Evolutionary conservation across 129 eudicot species (phyloP), one percentile per base, ranked within the genome.

Genomic region (Smallanthus sonchifolius): DNA sequence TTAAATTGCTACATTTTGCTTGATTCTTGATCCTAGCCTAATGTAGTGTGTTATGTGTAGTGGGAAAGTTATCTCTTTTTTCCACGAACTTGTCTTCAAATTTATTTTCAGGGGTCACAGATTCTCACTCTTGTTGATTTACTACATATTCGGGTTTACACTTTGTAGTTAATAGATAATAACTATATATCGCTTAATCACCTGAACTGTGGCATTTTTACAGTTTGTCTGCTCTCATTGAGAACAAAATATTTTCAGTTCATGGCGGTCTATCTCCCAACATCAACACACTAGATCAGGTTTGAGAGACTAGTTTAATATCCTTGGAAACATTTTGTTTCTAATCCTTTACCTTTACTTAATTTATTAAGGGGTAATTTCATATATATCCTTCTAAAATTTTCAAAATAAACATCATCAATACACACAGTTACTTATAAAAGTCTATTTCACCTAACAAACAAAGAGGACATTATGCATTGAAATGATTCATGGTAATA

Each of bases 251-350:
- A 75, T 95, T 95, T 81, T 78, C 89, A 67, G 99, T 95, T 79
- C 99, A 95, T 70, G 99, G 99, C 34, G 97, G 97, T 75, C 92
- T 95, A 34, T 95, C 99, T 73, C 99, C 97, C 62, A 79, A 89
- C 49, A 87, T 95, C 77, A 74, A 85, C 74, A 88, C 99, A 67
- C 79, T 95, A 80, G 97, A 95, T 75, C 97, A 95, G 98, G 98
- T 93, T 35, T 52, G 85, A 49, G 42, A 38, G 63, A 45, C 47
- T 19, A 52, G 32, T 49, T 36, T 14, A 10, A 7, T 44, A 67
- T 73, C 74, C 48, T 40, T 79, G 8, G 32, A 40, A 49, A 32
- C 60, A 43, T 73, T 63, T 73, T 35, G 45, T 45, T 69, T 74
- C 15, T 36, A 51, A 30, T 57, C 6, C 6, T 80, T 39, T 35